Percentiles rank a stretch among this genome's conserved stretches.
phyloP scores from a whole-genome alignment of 441 rosid genomes.

The Arabidopsis hybrid region DNA sequence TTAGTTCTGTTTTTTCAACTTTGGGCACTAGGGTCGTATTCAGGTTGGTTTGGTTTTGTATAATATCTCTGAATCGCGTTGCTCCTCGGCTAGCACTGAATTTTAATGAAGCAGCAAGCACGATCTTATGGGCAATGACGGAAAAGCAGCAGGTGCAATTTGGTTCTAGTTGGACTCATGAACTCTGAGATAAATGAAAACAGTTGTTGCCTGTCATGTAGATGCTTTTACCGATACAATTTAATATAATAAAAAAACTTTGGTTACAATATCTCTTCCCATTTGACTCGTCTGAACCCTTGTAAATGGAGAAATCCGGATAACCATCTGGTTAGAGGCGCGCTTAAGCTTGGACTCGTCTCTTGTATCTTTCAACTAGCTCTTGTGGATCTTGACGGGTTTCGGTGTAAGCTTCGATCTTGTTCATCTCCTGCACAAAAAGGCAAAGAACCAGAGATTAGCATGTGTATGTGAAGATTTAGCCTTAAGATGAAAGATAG shows the following conservation, averaged over 20 bases:
- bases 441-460: slow-evolving; percentile 15
- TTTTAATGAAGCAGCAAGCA: slow-evolving; percentile 30
- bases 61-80: slow-evolving; percentile 36
- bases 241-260: slow-evolving; percentile 7
- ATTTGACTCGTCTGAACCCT: background rate
- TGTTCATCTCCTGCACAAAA: slow-evolving; percentile 66
- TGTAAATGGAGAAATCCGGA: background rate
- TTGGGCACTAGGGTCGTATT: slow-evolving; percentile 34
- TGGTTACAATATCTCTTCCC: slow-evolving; percentile 3
- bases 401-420: slow-evolving; percentile 66
- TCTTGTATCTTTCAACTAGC: slow-evolving; percentile 67
- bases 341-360: slow-evolving; percentile 52
- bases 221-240: slow-evolving; percentile 17
- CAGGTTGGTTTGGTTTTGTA: slow-evolving; percentile 36
- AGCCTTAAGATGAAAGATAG: background rate
- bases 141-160: slow-evolving; percentile 29
- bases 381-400: slow-evolving; percentile 66
- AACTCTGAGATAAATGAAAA: slow-evolving; percentile 9
- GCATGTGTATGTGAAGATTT: background rate
- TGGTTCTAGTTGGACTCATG: slow-evolving; percentile 25
- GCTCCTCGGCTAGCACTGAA: slow-evolving; percentile 9
- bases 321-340: slow-evolving; percentile 23
- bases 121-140: slow-evolving; percentile 5
- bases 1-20: slow-evolving; percentile 39
- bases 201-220: slow-evolving; percentile 31